Evolutionary conservation across 352 stramenopile genomes (phyloP).

Genomic region (Thraustochytrium striatum): DNA sequence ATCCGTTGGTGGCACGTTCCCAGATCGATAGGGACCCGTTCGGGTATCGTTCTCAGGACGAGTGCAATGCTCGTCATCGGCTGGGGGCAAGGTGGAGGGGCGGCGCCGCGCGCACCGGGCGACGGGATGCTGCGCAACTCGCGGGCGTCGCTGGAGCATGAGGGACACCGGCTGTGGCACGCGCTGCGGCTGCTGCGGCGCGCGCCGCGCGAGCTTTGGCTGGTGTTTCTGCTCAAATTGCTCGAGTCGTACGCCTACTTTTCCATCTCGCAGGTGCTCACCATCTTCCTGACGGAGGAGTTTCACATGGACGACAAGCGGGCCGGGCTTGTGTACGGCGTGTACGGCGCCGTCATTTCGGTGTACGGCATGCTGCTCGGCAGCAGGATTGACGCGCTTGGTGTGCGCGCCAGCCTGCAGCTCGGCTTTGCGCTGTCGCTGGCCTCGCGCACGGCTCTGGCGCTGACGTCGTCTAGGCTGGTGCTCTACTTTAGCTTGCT

Average conservation of each 20-base stretch:
- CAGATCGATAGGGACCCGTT: too few species aligned
- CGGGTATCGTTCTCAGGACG: too few species aligned
- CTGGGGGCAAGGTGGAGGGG: too few species aligned
- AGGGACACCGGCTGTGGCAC: not conserved
- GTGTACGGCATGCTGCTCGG: constrained; percentile 63
- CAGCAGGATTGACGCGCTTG: constrained; percentile 61
- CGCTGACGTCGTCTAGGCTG: constrained; percentile 53
- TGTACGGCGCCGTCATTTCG: constrained; percentile 61
- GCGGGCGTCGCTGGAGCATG: not conserved
- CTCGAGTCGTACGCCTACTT: constrained; percentile 64
- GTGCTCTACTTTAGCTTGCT: constrained; percentile 58
- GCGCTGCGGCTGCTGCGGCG: constrained; percentile 24
- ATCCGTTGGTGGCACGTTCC: too few species aligned
- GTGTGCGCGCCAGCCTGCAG: constrained; percentile 59
- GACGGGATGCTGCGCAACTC: constrained; percentile 32
- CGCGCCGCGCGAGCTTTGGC: constrained; percentile 58
- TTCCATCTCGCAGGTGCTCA: constrained; percentile 58
- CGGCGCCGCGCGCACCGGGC: not conserved
- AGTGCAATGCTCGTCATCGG: too few species aligned
- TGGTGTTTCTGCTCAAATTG: constrained; percentile 61
- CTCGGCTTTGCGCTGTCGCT: constrained; percentile 60
- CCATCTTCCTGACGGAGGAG: constrained; percentile 60
- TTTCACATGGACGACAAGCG: constrained; percentile 61
- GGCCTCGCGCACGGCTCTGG: constrained; percentile 55
- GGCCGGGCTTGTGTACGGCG: constrained; percentile 62